phyloP scores from a whole-genome alignment of 2,329 filamentous ascomycete species.

The Aureobasidium sp. region DNA sequence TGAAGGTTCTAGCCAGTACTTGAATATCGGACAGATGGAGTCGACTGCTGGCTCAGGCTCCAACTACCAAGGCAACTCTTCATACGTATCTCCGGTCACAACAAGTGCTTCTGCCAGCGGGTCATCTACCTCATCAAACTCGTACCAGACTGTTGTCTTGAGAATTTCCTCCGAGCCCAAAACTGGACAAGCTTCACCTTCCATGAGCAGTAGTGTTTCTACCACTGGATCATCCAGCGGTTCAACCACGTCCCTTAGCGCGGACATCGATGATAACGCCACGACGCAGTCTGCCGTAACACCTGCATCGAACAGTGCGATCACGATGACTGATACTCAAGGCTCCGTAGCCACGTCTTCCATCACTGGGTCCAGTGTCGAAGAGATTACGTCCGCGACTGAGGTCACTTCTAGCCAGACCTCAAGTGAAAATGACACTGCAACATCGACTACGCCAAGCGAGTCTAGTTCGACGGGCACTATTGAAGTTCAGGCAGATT shows the following conservation, averaged over 20 bases:
- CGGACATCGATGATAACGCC: background rate
- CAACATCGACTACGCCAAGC: background rate
- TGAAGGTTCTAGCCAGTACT: conserved; percentile 1
- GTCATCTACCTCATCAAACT: background rate
- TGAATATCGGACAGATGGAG: background rate
- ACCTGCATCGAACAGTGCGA: background rate
- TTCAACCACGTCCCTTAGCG: background rate
- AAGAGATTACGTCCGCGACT: background rate
- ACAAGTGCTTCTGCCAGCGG: background rate
- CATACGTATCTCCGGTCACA: background rate
- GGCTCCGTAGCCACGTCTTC: background rate
- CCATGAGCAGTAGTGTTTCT: background rate
- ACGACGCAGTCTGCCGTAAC: background rate
- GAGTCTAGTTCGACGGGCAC: background rate
- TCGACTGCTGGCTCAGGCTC: background rate
- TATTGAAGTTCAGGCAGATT: background rate
- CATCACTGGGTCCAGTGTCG: background rate
- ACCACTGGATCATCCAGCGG: background rate
- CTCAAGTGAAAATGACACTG: background rate
- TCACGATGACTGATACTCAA: background rate
- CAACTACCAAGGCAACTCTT: background rate
- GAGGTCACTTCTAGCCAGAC: background rate
- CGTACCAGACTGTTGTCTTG: background rate
- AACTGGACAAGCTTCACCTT: background rate
- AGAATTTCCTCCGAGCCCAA: background rate